These are phyloP conservation scores for Daldinia bambusicola DNA, from an alignment of 495 filamentous ascomycete species.

Conservation along the genomic window DNA sequence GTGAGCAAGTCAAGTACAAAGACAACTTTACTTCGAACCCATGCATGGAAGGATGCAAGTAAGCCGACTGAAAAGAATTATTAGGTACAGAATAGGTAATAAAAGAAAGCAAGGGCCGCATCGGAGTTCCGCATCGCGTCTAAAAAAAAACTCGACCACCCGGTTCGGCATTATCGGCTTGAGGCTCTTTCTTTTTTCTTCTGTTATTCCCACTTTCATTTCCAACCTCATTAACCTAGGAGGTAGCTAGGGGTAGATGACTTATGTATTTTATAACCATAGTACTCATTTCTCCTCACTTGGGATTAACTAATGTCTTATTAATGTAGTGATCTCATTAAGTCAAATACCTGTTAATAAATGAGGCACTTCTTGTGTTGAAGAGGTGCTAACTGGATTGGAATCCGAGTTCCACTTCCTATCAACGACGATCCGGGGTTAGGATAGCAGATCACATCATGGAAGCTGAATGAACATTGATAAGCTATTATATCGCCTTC, in stretches of 20 bases:
- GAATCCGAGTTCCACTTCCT: not conserved
- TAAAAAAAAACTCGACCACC: conserved; percentile 8
- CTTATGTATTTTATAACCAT: no score
- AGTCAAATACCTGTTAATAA: not conserved
- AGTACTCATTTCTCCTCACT: not conserved
- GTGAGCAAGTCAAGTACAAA: conserved; percentile 1
- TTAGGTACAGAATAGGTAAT: not conserved
- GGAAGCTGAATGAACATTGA: not conserved
- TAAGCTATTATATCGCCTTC: not conserved
- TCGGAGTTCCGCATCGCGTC: conserved; percentile 20
- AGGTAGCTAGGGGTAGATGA: not conserved
- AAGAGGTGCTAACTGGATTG: not conserved
- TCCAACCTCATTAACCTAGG: not conserved
- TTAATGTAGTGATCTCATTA: conserved; percentile 16
- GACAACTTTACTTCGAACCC: not conserved
- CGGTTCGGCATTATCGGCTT: conserved; percentile 20
- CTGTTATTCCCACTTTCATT: not conserved
- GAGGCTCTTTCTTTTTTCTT: conserved; percentile 14
- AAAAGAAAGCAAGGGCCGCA: not conserved
- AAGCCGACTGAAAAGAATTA: not conserved
- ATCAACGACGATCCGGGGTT: conserved; percentile 15
- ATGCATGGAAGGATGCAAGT: not conserved
- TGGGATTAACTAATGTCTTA: conserved; percentile 12
- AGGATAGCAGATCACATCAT: conserved; percentile 3
- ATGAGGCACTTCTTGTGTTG: no score